A percentile compares a stretch with the other conserved stretches of the same genome.
Conservation (phyloP, 139 green algal genomes). For the Tetradesmus lagerheimii region DNA sequence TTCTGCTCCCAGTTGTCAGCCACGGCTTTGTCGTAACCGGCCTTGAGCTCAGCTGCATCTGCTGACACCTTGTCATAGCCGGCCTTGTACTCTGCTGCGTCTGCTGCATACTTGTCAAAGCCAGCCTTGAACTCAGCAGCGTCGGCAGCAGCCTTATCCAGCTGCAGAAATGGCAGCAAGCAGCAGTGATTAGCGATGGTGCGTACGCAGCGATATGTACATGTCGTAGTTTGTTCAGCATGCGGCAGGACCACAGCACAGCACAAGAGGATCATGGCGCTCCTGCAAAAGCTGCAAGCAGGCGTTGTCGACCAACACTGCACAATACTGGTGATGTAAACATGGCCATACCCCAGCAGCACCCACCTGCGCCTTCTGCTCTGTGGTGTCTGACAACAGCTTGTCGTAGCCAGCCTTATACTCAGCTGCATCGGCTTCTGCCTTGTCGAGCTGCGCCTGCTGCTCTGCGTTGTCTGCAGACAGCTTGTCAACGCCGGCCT, state of each 20-base stretch:
- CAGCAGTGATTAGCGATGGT: too few relatives aligned
- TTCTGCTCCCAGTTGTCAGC: slow-evolving; percentile 28
- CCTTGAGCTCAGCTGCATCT: slow-evolving; percentile 15
- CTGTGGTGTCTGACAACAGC: slow-evolving; percentile 9
- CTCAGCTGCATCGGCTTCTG: slow-evolving; percentile 31
- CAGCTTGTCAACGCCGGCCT: slow-evolving; percentile 46
- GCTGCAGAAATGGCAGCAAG: neutral
- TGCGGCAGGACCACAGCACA: neutral
- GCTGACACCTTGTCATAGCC: slow-evolving; percentile 8
- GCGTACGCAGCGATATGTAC: too few relatives aligned
- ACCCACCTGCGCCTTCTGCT: slow-evolving; percentile 20
- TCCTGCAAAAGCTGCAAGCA: too few relatives aligned
- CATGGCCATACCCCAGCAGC: too few relatives aligned
- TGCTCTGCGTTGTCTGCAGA: slow-evolving; percentile 4
- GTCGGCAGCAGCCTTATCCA: slow-evolving; percentile 23
- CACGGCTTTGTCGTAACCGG: slow-evolving; percentile 17
- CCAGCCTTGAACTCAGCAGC: slow-evolving; percentile 24
- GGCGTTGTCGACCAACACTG: too few relatives aligned
- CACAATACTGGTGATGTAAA: too few relatives aligned
- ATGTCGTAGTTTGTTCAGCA: too few relatives aligned
- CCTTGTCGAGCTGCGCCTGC: slow-evolving; percentile 22
- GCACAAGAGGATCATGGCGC: too few relatives aligned
- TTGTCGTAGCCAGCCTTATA: slow-evolving; percentile 41
- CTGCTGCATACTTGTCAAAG: slow-evolving; percentile 24
- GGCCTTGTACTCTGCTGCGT: slow-evolving; percentile 31